Conservation (phyloP, 2,329 filamentous ascomycete genomes). For the Pleoardoris graminearum region DNA sequence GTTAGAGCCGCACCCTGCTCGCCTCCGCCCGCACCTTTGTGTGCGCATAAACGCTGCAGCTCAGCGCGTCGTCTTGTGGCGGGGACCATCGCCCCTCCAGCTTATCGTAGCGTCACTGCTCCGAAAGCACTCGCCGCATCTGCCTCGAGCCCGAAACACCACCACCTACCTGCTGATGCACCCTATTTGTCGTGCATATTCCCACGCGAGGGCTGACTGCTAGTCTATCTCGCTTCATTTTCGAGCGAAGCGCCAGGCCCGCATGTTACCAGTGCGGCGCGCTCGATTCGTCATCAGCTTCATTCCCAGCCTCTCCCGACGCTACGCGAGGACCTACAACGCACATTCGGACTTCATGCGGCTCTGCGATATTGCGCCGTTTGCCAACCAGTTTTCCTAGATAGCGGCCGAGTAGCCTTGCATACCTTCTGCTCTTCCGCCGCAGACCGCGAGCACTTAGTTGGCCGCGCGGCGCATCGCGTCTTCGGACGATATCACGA, state of each 20-base stretch:
- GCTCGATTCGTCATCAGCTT: slow-evolving; percentile 40
- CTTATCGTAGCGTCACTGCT: slow-evolving; percentile 36
- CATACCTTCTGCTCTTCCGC: slow-evolving; percentile 14
- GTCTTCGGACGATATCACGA: slow-evolving; percentile 26
- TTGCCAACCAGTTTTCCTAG: background rate
- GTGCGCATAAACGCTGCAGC: slow-evolving; percentile 28
- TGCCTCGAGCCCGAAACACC: slow-evolving; percentile 8
- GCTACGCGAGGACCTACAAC: slow-evolving; percentile 3
- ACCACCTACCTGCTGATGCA: background rate
- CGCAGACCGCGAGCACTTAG: slow-evolving; percentile 11
- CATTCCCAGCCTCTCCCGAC: slow-evolving; percentile 42
- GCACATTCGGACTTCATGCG: background rate
- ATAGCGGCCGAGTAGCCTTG: slow-evolving; percentile 17
- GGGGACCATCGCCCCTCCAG: slow-evolving; percentile 30
- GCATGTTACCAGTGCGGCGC: slow-evolving; percentile 42
- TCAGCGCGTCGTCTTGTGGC: slow-evolving; percentile 21
- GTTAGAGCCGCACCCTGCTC: slow-evolving; percentile 32
- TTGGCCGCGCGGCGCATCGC: slow-evolving; percentile 10
- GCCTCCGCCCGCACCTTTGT: slow-evolving; percentile 34
- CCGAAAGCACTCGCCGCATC: slow-evolving; percentile 15
- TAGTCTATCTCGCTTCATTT: slow-evolving; percentile 7
- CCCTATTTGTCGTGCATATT: background rate
- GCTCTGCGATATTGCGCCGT: background rate
- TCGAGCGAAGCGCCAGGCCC: slow-evolving; percentile 25
- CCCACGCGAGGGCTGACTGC: background rate